These are phyloP conservation scores for Plantago major DNA, from an alignment of 257 asterid species.

Conservation along the genomic window DNA sequence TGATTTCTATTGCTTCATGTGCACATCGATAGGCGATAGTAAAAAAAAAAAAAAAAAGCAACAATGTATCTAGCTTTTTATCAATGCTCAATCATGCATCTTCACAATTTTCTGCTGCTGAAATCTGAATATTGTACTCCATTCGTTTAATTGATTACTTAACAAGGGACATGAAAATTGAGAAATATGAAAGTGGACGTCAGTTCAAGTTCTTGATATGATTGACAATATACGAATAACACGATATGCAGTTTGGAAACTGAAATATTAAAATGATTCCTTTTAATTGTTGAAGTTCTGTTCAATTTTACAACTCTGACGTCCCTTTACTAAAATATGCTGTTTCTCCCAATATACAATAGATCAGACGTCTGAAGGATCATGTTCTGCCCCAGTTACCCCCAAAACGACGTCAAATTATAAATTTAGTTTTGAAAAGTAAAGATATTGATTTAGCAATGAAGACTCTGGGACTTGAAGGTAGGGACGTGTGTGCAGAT, in stretches of 20 bases:
- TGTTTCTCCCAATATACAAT: slow-evolving; percentile 23
- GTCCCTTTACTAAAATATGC: slow-evolving; percentile 14
- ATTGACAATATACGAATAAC: not conserved
- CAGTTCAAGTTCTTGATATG: not conserved
- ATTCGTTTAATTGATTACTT: not conserved
- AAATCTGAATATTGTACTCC: too few species aligned
- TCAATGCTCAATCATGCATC: too few species aligned
- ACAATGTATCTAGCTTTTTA: too few species aligned
- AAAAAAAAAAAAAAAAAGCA: too few species aligned
- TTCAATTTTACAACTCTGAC: slow-evolving; percentile 5
- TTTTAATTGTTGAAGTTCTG: not conserved
- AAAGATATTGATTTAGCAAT: slow-evolving; percentile 72
- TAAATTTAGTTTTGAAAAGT: slow-evolving; percentile 56
- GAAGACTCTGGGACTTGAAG: slow-evolving; percentile 46
- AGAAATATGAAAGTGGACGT: slow-evolving; percentile 5
- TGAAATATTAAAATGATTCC: not conserved
- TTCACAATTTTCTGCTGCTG: too few species aligned
- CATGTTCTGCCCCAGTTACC: slow-evolving; percentile 85
- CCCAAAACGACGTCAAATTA: slow-evolving; percentile 83
- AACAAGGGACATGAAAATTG: too few species aligned
- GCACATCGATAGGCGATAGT: too few species aligned
- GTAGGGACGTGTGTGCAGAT: slow-evolving; percentile 36
- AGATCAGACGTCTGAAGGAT: slow-evolving; percentile 94
- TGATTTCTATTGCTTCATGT: too few species aligned
- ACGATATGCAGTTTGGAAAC: not conserved